Conservation (phyloP, 345 rosid species). For the Citrus sinensis region DVS_A1.0 CM039164.1:3117001-3117500, state of each 20-base stretch:
- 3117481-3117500: not conserved
- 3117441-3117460: not conserved
- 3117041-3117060: not conserved
- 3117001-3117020: not conserved
- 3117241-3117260: not conserved
- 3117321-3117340: not conserved
- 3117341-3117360: not conserved
- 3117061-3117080: not conserved
- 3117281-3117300: not conserved
- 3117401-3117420: not conserved
- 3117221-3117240: not conserved
- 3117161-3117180: conserved; percentile 90
- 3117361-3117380: not conserved
- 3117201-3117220: conserved; percentile 52
- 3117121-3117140: conserved; percentile 73
- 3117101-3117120: conserved; percentile 83
- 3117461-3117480: not conserved
- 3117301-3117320: not conserved
- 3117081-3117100: conserved; percentile 21
- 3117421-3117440: not conserved
- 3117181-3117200: conserved; percentile 86
- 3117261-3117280: not conserved
- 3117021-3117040: not conserved
- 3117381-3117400: not conserved
- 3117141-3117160: conserved; percentile 95